A percentile compares a stretch with the other conserved stretches of the same genome.
Evolutionary conservation across 106 monocot genomes (phyloP).

Genomic region (Allium cepa): DNA sequence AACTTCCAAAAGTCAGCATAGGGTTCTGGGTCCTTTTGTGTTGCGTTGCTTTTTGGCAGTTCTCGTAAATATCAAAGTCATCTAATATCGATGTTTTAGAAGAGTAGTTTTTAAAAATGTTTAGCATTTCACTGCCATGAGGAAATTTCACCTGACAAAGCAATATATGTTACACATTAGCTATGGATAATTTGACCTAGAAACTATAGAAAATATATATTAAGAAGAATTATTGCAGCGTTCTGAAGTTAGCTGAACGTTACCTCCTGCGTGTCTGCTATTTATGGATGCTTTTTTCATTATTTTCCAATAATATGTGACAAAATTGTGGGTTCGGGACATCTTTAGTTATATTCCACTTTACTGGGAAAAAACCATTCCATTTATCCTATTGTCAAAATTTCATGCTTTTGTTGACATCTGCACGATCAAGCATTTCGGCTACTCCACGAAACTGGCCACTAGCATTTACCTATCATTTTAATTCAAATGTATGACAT

Average conservation of each 20-base stretch:
- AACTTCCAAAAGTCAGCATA: slow-evolving; percentile 7
- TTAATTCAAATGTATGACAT: background rate
- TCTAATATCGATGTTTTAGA: slow-evolving; percentile 83
- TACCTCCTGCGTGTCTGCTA: too few species aligned
- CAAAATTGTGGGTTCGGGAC: slow-evolving; percentile 18
- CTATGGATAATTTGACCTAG: too few species aligned
- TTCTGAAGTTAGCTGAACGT: too few species aligned
- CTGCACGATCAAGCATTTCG: slow-evolving; percentile 72
- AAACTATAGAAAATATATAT: too few species aligned
- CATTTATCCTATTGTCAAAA: slow-evolving; percentile 88
- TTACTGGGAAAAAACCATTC: slow-evolving; percentile 87
- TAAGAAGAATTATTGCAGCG: too few species aligned
- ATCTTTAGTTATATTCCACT: slow-evolving; percentile 89
- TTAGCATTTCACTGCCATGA: slow-evolving; percentile 74
- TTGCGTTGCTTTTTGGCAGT: slow-evolving; percentile 73
- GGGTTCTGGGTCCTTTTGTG: slow-evolving; percentile 44
- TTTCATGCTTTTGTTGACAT: slow-evolving; percentile 68
- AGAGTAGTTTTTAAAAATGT: slow-evolving; percentile 63
- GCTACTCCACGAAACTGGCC: slow-evolving; percentile 69
- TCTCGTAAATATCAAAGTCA: slow-evolving; percentile 79
- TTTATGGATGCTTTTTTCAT: too few species aligned
- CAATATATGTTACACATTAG: too few species aligned
- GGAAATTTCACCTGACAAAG: slow-evolving; percentile 66
- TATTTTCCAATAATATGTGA: too few species aligned
- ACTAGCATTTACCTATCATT: slow-evolving; percentile 78